Evolutionary conservation across 768 basidiomycete species (phyloP).

Genomic region (Suillus fuscotomentosus): DNA sequence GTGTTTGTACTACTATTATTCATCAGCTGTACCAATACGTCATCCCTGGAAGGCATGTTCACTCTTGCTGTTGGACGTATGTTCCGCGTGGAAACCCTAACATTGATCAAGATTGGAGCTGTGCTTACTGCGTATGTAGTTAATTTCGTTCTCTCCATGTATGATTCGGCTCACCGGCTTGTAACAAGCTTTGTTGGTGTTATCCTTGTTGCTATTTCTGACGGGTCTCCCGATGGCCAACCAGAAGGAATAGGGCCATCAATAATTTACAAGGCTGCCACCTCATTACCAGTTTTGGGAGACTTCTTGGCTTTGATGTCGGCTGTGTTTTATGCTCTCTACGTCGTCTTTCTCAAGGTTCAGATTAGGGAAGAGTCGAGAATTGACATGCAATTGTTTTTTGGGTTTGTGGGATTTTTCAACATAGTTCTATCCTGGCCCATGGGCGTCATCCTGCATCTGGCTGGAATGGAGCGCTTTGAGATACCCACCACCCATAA

Average conservation of each 20-base stretch:
- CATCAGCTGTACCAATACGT: background rate
- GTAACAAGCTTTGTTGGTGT: slow-evolving; percentile 73
- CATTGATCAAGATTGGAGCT: slow-evolving; percentile 68
- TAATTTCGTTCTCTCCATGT: background rate
- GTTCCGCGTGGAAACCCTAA: slow-evolving; percentile 78
- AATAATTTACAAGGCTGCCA: slow-evolving; percentile 15
- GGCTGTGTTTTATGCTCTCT: slow-evolving; percentile 84
- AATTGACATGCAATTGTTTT: slow-evolving; percentile 92
- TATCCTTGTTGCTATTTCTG: slow-evolving; percentile 84
- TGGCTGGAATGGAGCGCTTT: slow-evolving; percentile 69
- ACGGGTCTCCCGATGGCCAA: slow-evolving; percentile 42
- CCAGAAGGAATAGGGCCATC: slow-evolving; percentile 9
- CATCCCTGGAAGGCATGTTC: slow-evolving; percentile 72
- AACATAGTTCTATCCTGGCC: slow-evolving; percentile 79
- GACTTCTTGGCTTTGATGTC: slow-evolving; percentile 85
- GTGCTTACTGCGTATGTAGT: slow-evolving; percentile 70
- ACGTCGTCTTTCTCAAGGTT: slow-evolving; percentile 88
- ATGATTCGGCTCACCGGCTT: slow-evolving; percentile 8
- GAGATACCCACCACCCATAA: slow-evolving; percentile 59
- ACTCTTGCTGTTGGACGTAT: slow-evolving; percentile 83
- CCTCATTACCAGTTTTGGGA: slow-evolving; percentile 47
- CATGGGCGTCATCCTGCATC: slow-evolving; percentile 72
- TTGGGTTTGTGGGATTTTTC: slow-evolving; percentile 90
- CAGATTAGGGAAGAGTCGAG: slow-evolving; percentile 78
- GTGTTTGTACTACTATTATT: background rate